Percentiles rank a stretch among this genome's conserved stretches.
These are phyloP conservation scores for Apiotrichum siamense DNA, from an alignment of 1,284 basidiomycete genomes.

Conservation along the genomic window DNA sequence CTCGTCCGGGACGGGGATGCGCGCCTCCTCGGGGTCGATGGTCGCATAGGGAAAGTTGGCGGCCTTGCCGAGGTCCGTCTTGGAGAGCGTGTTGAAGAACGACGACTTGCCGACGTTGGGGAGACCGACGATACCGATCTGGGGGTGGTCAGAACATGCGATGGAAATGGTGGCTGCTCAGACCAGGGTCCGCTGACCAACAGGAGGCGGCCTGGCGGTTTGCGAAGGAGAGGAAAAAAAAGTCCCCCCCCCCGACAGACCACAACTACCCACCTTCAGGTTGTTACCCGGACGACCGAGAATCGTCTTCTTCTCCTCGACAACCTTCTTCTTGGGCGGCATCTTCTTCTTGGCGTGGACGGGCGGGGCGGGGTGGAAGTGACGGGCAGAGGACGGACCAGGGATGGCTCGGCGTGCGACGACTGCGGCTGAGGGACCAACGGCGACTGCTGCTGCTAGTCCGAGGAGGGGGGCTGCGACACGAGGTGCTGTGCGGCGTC, in stretches of 20 bases:
- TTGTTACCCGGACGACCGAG: slow-evolving; percentile 90
- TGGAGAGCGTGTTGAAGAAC: slow-evolving; percentile 91
- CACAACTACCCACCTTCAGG: slow-evolving; percentile 47
- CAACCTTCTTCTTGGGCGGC: slow-evolving; percentile 69
- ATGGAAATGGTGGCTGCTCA: not conserved
- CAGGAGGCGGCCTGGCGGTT: not conserved
- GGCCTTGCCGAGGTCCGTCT: slow-evolving; percentile 85
- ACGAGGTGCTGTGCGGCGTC: not conserved
- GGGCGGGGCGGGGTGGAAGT: slow-evolving; percentile 15
- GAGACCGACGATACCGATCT: slow-evolving; percentile 93
- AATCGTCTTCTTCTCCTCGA: slow-evolving; percentile 71
- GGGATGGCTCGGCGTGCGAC: too few species aligned
- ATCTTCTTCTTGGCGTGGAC: slow-evolving; percentile 55
- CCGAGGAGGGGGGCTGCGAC: not conserved
- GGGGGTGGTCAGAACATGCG: slow-evolving; percentile 26
- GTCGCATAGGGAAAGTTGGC: slow-evolving; percentile 99
- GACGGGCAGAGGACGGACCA: not conserved
- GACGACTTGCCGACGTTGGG: slow-evolving; percentile 93
- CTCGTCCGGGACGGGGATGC: slow-evolving; percentile 92
- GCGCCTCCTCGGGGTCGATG: slow-evolving; percentile 81
- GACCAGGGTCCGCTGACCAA: not conserved
- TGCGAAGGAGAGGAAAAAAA: not conserved
- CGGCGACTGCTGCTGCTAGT: not conserved
- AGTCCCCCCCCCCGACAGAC: too few species aligned
- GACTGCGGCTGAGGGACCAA: not conserved